Percentiles rank a stretch among this genome's conserved stretches.
Conservation (phyloP, 1,139 yeast genomes). For the Yamadazyma mexicana region DNA sequence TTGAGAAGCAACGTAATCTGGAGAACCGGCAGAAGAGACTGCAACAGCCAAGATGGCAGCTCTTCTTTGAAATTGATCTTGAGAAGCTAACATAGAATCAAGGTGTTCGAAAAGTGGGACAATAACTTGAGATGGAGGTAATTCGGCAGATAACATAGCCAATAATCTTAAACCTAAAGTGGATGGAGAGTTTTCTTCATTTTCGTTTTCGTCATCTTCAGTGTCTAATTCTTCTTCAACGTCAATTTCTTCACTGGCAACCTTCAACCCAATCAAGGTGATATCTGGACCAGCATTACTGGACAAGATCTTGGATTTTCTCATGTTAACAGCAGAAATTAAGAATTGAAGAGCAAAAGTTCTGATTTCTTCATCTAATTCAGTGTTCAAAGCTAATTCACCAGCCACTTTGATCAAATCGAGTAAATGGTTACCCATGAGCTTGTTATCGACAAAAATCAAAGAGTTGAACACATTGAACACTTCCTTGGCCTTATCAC, state of each 20-base stretch:
- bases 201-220: conserved; percentile 88
- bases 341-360: conserved; percentile 83
- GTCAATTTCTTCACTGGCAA: conserved; percentile 81
- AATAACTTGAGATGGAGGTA: conserved; percentile 92
- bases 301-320: conserved; percentile 63
- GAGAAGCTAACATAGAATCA: conserved; percentile 59
- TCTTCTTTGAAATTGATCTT: conserved; percentile 77
- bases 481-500: conserved; percentile 68
- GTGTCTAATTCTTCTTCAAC: conserved; percentile 68
- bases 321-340: conserved; percentile 70
- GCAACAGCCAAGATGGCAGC: conserved; percentile 84
- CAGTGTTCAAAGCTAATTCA: conserved; percentile 68
- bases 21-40: conserved; percentile 88
- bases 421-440: conserved; percentile 75
- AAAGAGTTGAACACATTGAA: conserved; percentile 87
- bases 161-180: conserved; percentile 79
- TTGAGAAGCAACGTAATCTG: conserved; percentile 82
- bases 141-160: conserved; percentile 73
- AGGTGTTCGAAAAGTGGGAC: conserved; percentile 73
- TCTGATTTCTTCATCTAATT: conserved; percentile 79
- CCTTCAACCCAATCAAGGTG: conserved; percentile 69
- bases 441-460: conserved; percentile 69
- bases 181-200: conserved; percentile 83
- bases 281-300: conserved; percentile 81
- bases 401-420: conserved; percentile 71